Conservation (phyloP, 75 land plant species). For the Pinus albicaulis region DNA sequence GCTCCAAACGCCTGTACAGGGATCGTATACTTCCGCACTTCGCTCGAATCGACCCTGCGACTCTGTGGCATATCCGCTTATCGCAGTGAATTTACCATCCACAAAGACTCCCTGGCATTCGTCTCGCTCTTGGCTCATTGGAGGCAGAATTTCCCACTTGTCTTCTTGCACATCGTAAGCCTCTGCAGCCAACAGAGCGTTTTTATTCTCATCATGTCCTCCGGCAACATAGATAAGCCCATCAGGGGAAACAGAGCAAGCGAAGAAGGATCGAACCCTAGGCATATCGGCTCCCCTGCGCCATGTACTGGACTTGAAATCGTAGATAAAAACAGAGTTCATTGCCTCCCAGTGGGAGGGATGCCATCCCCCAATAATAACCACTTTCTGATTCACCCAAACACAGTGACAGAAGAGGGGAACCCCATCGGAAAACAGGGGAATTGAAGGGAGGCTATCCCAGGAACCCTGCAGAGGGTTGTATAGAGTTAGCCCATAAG, state of each 20-base stretch:
- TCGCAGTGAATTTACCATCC: conserved; percentile 41
- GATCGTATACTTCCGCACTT: conserved; percentile 42
- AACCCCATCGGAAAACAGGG: conserved; percentile 13
- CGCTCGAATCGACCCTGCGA: conserved; percentile 52
- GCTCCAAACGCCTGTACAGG: conserved; percentile 31
- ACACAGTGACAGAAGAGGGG: conserved; percentile 38
- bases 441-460: conserved; percentile 25
- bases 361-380: conserved; percentile 56
- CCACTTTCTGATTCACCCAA: conserved; percentile 22
- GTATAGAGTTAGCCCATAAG: conserved; percentile 19
- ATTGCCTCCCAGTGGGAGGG: conserved; percentile 24
- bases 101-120: conserved; percentile 53
- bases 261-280: conserved; percentile 56
- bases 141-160: conserved; percentile 50
- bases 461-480: conserved; percentile 23
- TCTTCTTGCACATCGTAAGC: conserved; percentile 34
- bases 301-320: conserved; percentile 39
- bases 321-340: conserved; percentile 30
- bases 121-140: conserved; percentile 64
- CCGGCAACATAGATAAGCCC: conserved; percentile 54
- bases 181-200: conserved; percentile 57
- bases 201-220: conserved; percentile 72
- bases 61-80: conserved; percentile 72
- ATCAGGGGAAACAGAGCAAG: conserved; percentile 17
- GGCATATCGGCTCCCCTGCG: conserved; percentile 45